Conservation (phyloP, 2,329 filamentous ascomycete species). For the Colletotrichum theobromicola region DNA sequence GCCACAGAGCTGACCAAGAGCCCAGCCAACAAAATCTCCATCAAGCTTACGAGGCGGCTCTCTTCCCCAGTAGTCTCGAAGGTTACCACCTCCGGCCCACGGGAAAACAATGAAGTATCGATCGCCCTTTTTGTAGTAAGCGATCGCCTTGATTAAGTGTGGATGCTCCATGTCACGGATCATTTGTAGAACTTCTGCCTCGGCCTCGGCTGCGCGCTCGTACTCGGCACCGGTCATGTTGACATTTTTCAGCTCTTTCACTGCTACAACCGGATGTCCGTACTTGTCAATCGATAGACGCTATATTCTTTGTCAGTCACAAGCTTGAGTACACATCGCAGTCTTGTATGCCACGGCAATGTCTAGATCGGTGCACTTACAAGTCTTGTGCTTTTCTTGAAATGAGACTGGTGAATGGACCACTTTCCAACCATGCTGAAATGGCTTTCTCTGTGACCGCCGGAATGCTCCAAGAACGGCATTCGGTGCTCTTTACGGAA, state of each 20-base stretch:
- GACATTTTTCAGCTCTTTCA: not conserved
- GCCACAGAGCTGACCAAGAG: not conserved
- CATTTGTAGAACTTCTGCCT: not conserved
- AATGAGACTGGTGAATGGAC: not conserved
- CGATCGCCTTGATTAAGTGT: not conserved
- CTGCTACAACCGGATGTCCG: not conserved
- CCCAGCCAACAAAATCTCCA: not conserved
- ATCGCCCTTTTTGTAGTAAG: not conserved
- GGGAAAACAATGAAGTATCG: not conserved
- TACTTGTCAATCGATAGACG: not conserved
- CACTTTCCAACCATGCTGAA: not conserved
- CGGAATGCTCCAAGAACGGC: not conserved
- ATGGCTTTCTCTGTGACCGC: not conserved
- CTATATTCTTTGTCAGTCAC: not conserved
- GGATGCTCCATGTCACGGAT: not conserved
- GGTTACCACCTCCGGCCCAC: not conserved
- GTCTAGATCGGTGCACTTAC: not conserved
- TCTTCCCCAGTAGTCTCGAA: not conserved
- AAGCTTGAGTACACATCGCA: too few species aligned
- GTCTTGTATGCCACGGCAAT: too few species aligned
- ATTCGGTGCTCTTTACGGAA: not conserved
- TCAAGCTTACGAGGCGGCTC: not conserved
- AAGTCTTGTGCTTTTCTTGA: not conserved
- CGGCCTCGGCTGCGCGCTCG: not conserved
- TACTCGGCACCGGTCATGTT: not conserved